These are phyloP conservation scores for Hirsutella rhossiliensis DNA, from an alignment of 2,329 filamentous ascomycete genomes.

Conservation along the genomic window DNA sequence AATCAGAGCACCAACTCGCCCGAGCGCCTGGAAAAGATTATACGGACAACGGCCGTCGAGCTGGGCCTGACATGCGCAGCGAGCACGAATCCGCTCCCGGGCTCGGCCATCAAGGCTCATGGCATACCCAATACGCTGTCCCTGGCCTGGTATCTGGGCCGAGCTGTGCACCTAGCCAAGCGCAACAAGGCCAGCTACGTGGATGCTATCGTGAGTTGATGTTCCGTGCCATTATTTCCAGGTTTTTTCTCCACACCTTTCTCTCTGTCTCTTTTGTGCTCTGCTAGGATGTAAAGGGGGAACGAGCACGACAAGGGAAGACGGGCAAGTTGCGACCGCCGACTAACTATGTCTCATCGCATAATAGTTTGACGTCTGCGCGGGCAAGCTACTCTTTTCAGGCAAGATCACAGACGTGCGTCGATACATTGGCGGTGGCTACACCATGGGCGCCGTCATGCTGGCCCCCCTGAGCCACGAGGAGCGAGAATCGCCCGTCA, in stretches of 20 bases:
- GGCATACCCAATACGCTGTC: conserved; percentile 21
- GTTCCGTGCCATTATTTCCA: too few relatives aligned
- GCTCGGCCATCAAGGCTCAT: conserved; percentile 18
- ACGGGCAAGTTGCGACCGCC: too few relatives aligned
- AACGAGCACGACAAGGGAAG: too few relatives aligned
- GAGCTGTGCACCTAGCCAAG: conserved; percentile 17
- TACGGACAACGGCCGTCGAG: conserved; percentile 23
- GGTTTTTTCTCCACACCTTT: too few relatives aligned
- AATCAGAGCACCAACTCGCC: conserved; percentile 20
- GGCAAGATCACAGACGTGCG: conserved; percentile 28
- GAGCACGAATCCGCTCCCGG: conserved; percentile 20
- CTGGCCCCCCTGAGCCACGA: conserved; percentile 19
- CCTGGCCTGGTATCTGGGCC: conserved; percentile 20
- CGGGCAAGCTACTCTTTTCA: conserved; percentile 22
- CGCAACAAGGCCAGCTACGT: conserved; percentile 14
- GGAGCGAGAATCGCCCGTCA: conserved; percentile 13
- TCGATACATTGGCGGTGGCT: conserved; percentile 25
- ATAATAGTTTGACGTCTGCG: conserved; percentile 16
- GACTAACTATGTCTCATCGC: not conserved
- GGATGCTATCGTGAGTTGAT: conserved; percentile 13
- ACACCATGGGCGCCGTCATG: conserved; percentile 26
- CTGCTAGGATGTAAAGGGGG: too few relatives aligned
- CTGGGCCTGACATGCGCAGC: conserved; percentile 25
- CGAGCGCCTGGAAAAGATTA: conserved; percentile 20
- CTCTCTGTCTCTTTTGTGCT: too few relatives aligned